A percentile compares a stretch with the other conserved stretches of the same genome.
Evolutionary conservation across 2,329 filamentous ascomycete genomes (phyloP).

Genomic region (Torrubiella hemipterigena): DNA sequence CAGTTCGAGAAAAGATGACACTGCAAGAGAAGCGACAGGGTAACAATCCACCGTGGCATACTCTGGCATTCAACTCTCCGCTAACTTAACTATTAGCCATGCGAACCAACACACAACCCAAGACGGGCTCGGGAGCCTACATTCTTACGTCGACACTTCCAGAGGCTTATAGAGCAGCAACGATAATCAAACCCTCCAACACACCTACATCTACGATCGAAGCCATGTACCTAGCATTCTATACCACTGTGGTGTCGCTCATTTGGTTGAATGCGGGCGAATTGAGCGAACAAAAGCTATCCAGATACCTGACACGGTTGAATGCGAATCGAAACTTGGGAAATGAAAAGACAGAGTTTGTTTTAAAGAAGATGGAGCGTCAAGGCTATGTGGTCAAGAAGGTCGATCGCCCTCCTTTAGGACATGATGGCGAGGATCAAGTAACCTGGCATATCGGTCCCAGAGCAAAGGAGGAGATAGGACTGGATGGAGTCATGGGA

Average conservation of each 20-base stretch:
- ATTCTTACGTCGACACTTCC: slow-evolving; percentile 68
- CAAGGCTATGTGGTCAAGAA: slow-evolving; percentile 75
- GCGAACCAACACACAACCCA: slow-evolving; percentile 36
- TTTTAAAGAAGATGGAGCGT: slow-evolving; percentile 62
- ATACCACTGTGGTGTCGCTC: slow-evolving; percentile 66
- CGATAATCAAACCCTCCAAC: slow-evolving; percentile 56
- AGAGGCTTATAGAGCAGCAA: slow-evolving; percentile 48
- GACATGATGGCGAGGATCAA: slow-evolving; percentile 56
- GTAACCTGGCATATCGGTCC: slow-evolving; percentile 78
- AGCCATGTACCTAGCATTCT: slow-evolving; percentile 70
- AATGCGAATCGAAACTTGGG: slow-evolving; percentile 68
- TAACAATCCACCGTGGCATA: slow-evolving; percentile 16
- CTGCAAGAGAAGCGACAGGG: slow-evolving; percentile 67
- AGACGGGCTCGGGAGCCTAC: slow-evolving; percentile 56
- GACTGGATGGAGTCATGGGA: slow-evolving; percentile 59
- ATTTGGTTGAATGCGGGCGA: slow-evolving; percentile 64
- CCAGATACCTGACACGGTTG: slow-evolving; percentile 60
- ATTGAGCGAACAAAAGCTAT: slow-evolving; percentile 67
- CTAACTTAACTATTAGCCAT: slow-evolving; percentile 19
- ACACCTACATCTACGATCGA: slow-evolving; percentile 57
- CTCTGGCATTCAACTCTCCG: too few species aligned
- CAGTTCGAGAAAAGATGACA: slow-evolving; percentile 68
- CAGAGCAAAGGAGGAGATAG: slow-evolving; percentile 75
- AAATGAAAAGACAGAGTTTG: slow-evolving; percentile 60
- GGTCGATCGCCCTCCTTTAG: slow-evolving; percentile 45